Evolutionary conservation across 2,329 filamentous ascomycete genomes (phyloP).

Genomic region (Lachnum nothofagi): DNA sequence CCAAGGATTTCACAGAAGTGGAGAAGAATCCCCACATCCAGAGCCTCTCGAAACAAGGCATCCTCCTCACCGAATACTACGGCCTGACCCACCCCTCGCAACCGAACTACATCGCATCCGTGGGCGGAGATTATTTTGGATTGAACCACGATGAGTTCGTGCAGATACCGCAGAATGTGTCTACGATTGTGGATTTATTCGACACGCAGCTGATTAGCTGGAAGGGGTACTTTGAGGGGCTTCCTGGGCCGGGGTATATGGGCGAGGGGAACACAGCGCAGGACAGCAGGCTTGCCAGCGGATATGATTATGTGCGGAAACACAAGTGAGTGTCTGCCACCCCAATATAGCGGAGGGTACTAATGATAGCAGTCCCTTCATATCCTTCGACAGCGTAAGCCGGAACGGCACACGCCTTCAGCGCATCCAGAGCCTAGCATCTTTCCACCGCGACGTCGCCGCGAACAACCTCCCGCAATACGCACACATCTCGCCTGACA

Average conservation of each 20-base stretch:
- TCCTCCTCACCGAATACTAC: constrained; percentile 42
- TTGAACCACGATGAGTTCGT: constrained; percentile 43
- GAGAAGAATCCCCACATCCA: constrained; percentile 37
- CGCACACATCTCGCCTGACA: constrained; percentile 58
- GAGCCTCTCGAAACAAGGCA: constrained; percentile 40
- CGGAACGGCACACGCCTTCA: constrained; percentile 46
- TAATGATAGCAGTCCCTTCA: constrained; percentile 30
- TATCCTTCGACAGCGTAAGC: constrained; percentile 52
- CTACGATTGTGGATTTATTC: constrained; percentile 43
- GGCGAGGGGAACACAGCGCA: constrained; percentile 35
- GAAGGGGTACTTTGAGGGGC: constrained; percentile 44
- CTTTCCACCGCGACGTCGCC: constrained; percentile 55
- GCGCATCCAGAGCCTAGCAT: constrained; percentile 57
- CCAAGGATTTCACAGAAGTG: constrained; percentile 41
- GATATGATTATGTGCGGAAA: constrained; percentile 34
- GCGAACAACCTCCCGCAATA: constrained; percentile 58
- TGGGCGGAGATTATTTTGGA: constrained; percentile 46
- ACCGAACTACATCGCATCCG: constrained; percentile 44
- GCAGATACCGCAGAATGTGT: constrained; percentile 41
- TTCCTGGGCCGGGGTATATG: constrained; percentile 45
- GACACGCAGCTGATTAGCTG: constrained; percentile 39
- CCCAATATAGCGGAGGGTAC: background rate
- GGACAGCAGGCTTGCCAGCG: constrained; percentile 32
- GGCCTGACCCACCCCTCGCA: constrained; percentile 44
- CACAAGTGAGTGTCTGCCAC: constrained; percentile 26